These are phyloP conservation scores for Oenanthe javanica DNA, from an alignment of 140 eudicot genomes.

Conservation along the genomic window DNA sequence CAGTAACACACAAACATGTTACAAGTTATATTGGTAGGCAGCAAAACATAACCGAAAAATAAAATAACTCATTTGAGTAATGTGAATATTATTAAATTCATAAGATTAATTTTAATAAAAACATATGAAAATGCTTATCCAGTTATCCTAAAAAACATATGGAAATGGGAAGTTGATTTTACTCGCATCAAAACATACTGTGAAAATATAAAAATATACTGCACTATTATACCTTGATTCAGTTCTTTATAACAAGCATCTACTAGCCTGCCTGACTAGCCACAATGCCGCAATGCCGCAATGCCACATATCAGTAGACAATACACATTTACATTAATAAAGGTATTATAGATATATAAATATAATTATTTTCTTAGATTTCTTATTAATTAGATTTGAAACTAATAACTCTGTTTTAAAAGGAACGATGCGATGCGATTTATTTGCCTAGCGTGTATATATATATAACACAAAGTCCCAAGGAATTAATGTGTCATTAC, in stretches of 20 bases:
- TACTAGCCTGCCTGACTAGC: background rate
- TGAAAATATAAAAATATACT: background rate
- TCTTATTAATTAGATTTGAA: background rate
- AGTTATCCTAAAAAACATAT: background rate
- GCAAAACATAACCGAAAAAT: background rate
- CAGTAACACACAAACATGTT: background rate
- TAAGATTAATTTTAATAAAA: background rate
- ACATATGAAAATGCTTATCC: too few species aligned
- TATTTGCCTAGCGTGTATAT: background rate
- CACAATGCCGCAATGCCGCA: background rate
- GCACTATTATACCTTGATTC: background rate
- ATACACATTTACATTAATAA: background rate
- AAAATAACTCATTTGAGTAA: background rate
- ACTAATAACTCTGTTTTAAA: background rate
- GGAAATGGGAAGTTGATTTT: background rate
- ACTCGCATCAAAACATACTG: background rate
- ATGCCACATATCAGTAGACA: background rate
- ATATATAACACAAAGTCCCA: background rate
- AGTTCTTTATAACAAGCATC: background rate
- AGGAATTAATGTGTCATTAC: background rate
- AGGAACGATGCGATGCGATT: background rate
- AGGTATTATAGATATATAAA: background rate
- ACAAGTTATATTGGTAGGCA: background rate
- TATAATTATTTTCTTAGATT: background rate
- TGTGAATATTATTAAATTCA: background rate